These are phyloP conservation scores for Fusarium albosuccineum DNA, from an alignment of 2,329 filamentous ascomycete genomes.

Conservation along the genomic window DNA sequence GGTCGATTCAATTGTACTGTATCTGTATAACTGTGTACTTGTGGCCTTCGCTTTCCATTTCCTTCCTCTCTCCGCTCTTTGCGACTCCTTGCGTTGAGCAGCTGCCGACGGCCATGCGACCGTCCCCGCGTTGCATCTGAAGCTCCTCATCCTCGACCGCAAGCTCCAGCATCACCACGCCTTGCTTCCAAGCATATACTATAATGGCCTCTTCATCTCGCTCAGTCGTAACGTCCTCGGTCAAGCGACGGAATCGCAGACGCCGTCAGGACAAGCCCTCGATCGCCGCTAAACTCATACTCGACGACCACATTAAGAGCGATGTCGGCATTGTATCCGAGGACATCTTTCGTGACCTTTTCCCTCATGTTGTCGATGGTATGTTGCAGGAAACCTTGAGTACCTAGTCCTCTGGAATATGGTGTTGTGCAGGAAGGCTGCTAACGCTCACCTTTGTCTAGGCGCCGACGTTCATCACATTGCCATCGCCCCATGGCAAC, in stretches of 20 bases:
- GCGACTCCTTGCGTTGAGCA: constrained; percentile 10
- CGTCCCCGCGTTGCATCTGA: constrained; percentile 34
- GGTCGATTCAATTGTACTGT: constrained; percentile 7
- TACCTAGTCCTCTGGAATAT: background rate
- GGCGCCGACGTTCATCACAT: constrained; percentile 67
- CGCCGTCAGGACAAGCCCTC: constrained; percentile 78
- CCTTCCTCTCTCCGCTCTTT: background rate
- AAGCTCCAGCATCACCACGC: constrained; percentile 6
- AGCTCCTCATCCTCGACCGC: constrained; percentile 32
- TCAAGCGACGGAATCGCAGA: constrained; percentile 62
- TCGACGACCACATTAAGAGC: constrained; percentile 87
- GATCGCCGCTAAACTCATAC: constrained; percentile 81
- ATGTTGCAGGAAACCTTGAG: constrained; percentile 47
- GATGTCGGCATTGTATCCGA: constrained; percentile 89
- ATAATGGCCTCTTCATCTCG: constrained; percentile 50
- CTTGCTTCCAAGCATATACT: constrained; percentile 7
- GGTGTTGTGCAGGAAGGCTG: constrained; percentile 4
- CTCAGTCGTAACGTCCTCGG: constrained; percentile 37
- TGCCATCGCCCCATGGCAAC: constrained; percentile 80
- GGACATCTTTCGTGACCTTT: constrained; percentile 86
- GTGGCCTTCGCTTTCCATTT: background rate
- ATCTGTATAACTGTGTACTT: constrained; percentile 12
- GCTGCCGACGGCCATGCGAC: constrained; percentile 29
- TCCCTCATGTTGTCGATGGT: constrained; percentile 72
- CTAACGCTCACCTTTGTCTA: constrained; percentile 19